These are phyloP conservation scores for Handroanthus guayacan DNA, from an alignment of 257 asterid species.

Conservation along the genomic window DNA sequence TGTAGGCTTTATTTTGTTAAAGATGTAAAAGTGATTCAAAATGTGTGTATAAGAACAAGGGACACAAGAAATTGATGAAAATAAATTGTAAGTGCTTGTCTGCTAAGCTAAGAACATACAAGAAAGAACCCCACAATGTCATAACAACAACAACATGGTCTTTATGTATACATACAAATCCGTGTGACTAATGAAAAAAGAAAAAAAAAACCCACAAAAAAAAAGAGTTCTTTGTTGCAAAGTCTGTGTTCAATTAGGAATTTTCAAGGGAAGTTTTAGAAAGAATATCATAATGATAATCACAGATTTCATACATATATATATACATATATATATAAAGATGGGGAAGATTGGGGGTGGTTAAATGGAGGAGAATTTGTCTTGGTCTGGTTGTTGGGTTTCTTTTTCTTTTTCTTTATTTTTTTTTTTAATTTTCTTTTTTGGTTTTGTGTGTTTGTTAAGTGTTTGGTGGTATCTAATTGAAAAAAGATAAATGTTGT, in stretches of 20 bases:
- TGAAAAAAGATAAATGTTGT: slow-evolving; percentile 25
- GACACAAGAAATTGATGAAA: slow-evolving; percentile 31
- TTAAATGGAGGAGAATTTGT: slow-evolving; percentile 45
- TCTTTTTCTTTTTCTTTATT: not conserved
- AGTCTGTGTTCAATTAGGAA: slow-evolving; percentile 28
- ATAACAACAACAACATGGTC: slow-evolving; percentile 53
- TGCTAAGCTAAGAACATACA: slow-evolving; percentile 87
- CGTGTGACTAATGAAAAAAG: slow-evolving; percentile 41
- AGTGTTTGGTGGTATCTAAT: slow-evolving; percentile 40
- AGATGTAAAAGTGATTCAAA: slow-evolving; percentile 3
- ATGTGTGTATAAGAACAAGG: not conserved
- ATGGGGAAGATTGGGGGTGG: slow-evolving; percentile 44
- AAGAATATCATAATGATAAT: slow-evolving; percentile 47
- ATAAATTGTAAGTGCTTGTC: slow-evolving; percentile 55
- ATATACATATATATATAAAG: slow-evolving; percentile 30
- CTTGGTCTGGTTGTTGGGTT: slow-evolving; percentile 45
- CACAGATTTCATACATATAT: slow-evolving; percentile 27
- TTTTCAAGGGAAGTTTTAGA: slow-evolving; percentile 52
- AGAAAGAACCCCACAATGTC: slow-evolving; percentile 77
- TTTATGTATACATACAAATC: slow-evolving; percentile 38
- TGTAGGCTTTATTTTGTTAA: slow-evolving; percentile 18
- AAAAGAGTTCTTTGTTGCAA: slow-evolving; percentile 25
- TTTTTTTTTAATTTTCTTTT: not conserved
- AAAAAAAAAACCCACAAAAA: slow-evolving; percentile 25
- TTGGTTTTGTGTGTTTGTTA: slow-evolving; percentile 20